These are phyloP conservation scores for Fusarium pseudograminearum DNA, from an alignment of 2,329 filamentous ascomycete genomes.

Conservation along the genomic window DNA sequence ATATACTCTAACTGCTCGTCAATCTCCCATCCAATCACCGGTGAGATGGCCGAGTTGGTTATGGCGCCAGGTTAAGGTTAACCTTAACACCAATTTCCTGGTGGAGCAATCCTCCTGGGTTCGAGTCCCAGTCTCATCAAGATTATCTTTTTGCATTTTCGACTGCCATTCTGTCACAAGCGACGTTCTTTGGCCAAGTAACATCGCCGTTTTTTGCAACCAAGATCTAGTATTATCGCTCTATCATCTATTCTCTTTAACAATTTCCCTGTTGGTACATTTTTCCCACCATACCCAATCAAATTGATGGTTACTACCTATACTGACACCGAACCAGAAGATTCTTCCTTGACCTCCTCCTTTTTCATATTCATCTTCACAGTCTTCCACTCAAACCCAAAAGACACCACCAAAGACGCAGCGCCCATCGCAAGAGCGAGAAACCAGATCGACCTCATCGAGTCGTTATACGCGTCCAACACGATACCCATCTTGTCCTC, in stretches of 20 bases:
- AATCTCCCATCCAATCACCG: slow-evolving; percentile 13
- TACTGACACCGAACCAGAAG: not conserved
- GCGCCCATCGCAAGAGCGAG: slow-evolving; percentile 7
- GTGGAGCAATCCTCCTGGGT: slow-evolving; percentile 35
- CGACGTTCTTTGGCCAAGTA: too few relatives aligned
- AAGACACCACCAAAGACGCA: slow-evolving; percentile 2
- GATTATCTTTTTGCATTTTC: slow-evolving; percentile 3
- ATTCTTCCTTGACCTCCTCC: rapidly evolving
- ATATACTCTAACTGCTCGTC: too few relatives aligned
- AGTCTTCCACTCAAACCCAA: slow-evolving; percentile 25
- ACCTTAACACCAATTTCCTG: slow-evolving; percentile 33
- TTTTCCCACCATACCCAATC: rapidly evolving
- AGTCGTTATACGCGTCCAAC: slow-evolving; percentile 21
- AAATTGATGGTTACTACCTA: not conserved
- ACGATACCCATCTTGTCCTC: slow-evolving; percentile 1
- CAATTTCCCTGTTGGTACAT: not conserved
- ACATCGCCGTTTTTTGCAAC: too few relatives aligned
- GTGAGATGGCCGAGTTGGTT: slow-evolving; percentile 36
- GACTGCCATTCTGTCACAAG: too few relatives aligned
- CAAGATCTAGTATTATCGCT: too few relatives aligned
- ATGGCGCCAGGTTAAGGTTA: slow-evolving; percentile 35
- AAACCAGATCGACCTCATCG: slow-evolving; percentile 24
- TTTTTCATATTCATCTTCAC: slow-evolving; percentile 6
- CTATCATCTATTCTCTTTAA: not conserved
- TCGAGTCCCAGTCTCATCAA: slow-evolving; percentile 35